Base-by-base conservation (phyloP, 2,329 filamentous ascomycete genomes). In the Aspergillus fructus region DNA sequence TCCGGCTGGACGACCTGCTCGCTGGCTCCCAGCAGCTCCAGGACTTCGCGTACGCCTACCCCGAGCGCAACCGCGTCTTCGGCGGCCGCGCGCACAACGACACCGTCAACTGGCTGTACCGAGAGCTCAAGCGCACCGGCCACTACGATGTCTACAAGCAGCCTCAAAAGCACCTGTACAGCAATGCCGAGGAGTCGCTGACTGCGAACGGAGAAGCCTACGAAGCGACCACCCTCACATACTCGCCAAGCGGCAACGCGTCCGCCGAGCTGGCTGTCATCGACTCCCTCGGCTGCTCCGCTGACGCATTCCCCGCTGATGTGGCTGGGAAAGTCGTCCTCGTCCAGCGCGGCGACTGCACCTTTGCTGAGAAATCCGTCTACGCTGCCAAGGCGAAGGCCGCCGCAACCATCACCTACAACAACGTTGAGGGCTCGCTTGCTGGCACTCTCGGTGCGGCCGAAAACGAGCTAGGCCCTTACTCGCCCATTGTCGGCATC, bases 341-440 rank as follows among this genome's bases (percentile, higher is more conserved):
- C 49, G 83, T 93, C 61, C 79, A 80, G 27, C 85, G 90, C 53
- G 90, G 90, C 50, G 79, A 74, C 1, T 93, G 90, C 70, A 66
- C 85, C 4, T 93, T 93, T 64, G 89, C 88, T 11, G 75, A 80
- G 60, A 93, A 94, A 76, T 88, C 87, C 2, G 81, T 80, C 55
- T 77, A 83, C 12, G 89, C 90, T 5, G 88, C 87, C 33, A 80
- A 78, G 55, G 88, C 88, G 1, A 89, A 89, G n/a, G 90, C 90
- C 5, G 71, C 84, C 4, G 89, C 86, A 3, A 89, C 87, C 1
- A 76, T 93, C 12, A 79, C 93, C 49, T 93, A 90, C 76, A 91
- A 93, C 78, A 88, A 86, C 64, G 85, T 86, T 3, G 74, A 82
- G 1, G 88, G 84, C 2, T 72, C 75, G 2, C 74, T 91, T 0